Percentiles rank a stretch among this genome's conserved stretches.
Evolutionary conservation across 2,329 filamentous ascomycete species (phyloP).

Genomic region (Huntiella omanensis): DNA sequence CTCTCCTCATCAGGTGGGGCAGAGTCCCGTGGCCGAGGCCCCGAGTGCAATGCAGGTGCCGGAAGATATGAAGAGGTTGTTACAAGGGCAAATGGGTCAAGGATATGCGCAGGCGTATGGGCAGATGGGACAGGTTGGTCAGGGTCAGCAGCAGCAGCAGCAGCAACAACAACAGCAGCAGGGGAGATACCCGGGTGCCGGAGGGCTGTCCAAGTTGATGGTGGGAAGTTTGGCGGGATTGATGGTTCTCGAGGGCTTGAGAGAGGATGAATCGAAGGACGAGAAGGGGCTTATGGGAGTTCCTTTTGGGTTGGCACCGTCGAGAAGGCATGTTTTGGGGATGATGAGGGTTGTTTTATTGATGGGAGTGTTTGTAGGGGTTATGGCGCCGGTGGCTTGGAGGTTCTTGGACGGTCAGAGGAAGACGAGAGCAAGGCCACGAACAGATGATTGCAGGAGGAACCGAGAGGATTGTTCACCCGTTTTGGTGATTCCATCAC

Average conservation of each 20-base stretch:
- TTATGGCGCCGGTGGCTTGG: constrained; percentile 28
- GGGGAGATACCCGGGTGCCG: constrained; percentile 31
- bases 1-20: constrained; percentile 27
- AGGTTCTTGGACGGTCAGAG: too few species aligned
- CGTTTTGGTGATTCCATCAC: constrained; percentile 54
- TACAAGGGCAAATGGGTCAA: constrained; percentile 34
- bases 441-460: too few species aligned
- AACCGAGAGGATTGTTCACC: neutral
- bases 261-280: constrained; percentile 44
- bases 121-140: constrained; percentile 30
- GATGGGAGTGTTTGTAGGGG: constrained; percentile 31
- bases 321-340: constrained; percentile 25
- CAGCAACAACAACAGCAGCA: constrained; percentile 21
- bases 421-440: too few species aligned
- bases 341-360: constrained; percentile 35
- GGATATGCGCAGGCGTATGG: constrained; percentile 31
- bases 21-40: constrained; percentile 25
- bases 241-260: constrained; percentile 74
- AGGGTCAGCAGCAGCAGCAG: constrained; percentile 35
- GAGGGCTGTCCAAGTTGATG: constrained; percentile 62
- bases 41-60: constrained; percentile 39
- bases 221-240: constrained; percentile 78
- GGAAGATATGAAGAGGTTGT: constrained; percentile 44
- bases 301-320: constrained; percentile 37
- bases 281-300: constrained; percentile 48